Evolutionary conservation across 306 rosid species (phyloP).

Genomic region (Castanopsis chinensis): DNA sequence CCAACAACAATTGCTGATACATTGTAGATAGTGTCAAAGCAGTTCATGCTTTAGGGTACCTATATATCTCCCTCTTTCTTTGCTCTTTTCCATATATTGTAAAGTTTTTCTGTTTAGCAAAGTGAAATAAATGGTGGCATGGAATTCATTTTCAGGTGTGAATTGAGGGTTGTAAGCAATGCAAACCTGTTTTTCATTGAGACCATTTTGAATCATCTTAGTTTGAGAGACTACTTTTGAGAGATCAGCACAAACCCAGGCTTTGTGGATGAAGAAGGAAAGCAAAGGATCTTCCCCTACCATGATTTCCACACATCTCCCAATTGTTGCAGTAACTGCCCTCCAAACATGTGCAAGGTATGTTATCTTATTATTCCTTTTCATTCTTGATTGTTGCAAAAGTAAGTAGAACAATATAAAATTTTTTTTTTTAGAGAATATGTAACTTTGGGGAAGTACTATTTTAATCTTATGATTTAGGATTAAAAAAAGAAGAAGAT

Average conservation of each 20-base stretch:
- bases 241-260: slow-evolving; percentile 72
- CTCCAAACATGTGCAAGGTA: slow-evolving; percentile 94
- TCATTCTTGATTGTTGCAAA: no score
- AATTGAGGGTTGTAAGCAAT: slow-evolving; percentile 73
- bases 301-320: slow-evolving; percentile 52
- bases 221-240: slow-evolving; percentile 52
- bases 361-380: background rate
- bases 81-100: background rate
- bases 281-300: slow-evolving; percentile 49
- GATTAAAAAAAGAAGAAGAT: background rate
- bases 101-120: background rate
- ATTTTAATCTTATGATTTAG: no score
- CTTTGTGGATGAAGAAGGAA: slow-evolving; percentile 61
- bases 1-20: no score
- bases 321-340: slow-evolving; percentile 60
- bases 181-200: slow-evolving; percentile 73
- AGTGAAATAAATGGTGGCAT: background rate
- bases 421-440: no score
- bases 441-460: no score
- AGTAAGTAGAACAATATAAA: no score
- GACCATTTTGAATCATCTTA: slow-evolving; percentile 62
- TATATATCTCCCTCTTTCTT: background rate
- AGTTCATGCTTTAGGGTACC: slow-evolving; percentile 56
- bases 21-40: slow-evolving; percentile 28
- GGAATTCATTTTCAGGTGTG: slow-evolving; percentile 44